phyloP scores from a whole-genome alignment of 805 yeast genomes.

The Cyberlindnera maclurae region DNA sequence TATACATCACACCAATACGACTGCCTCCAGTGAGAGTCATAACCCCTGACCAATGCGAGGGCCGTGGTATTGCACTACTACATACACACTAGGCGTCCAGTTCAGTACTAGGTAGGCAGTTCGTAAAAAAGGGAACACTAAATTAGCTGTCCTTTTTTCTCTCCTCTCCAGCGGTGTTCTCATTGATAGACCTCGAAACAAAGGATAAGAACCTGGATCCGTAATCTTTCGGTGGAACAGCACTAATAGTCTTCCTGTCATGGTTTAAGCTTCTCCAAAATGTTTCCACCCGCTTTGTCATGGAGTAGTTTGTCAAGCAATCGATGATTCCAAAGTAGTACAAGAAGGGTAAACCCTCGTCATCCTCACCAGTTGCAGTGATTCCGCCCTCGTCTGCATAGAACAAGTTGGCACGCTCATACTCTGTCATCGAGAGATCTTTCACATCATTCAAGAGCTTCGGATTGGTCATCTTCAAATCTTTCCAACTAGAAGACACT shows the following conservation, averaged over 20 bases:
- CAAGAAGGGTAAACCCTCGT: slow-evolving; percentile 56
- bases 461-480: slow-evolving; percentile 39
- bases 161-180: slow-evolving; percentile 16
- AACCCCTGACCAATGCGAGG: too few species aligned
- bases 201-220: slow-evolving; percentile 80
- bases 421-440: slow-evolving; percentile 38
- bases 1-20: too few species aligned
- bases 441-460: slow-evolving; percentile 32
- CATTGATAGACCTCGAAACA: slow-evolving; percentile 37
- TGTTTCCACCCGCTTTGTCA: slow-evolving; percentile 75
- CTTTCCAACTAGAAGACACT: slow-evolving; percentile 20
- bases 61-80: too few species aligned
- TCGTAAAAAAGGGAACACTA: too few species aligned
- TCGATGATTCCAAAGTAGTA: slow-evolving; percentile 94
- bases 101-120: too few species aligned
- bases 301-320: slow-evolving; percentile 76
- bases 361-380: slow-evolving; percentile 51
- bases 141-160: slow-evolving; percentile 4
- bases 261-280: slow-evolving; percentile 72
- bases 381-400: slow-evolving; percentile 84
- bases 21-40: too few species aligned
- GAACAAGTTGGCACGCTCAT: slow-evolving; percentile 47
- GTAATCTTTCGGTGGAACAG: slow-evolving; percentile 86
- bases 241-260: slow-evolving; percentile 65
- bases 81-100: too few species aligned